Evolutionary conservation across 2,329 filamentous ascomycete species (phyloP).

Genomic region (Exserohilum turcica): DNA sequence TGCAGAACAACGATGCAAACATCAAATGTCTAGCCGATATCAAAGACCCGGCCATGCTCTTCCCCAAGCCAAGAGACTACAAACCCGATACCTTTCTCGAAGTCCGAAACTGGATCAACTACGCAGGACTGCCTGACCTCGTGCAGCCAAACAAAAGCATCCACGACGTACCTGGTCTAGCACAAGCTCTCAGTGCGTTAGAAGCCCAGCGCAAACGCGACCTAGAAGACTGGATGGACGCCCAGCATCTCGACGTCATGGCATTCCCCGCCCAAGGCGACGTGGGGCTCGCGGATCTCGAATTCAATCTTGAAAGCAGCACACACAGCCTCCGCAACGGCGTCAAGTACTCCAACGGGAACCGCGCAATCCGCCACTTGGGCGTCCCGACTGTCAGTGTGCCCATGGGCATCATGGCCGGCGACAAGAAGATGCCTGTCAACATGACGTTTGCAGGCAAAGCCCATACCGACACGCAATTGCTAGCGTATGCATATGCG

Average conservation of each 20-base stretch:
- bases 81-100: conserved; percentile 49
- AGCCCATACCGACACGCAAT: conserved; percentile 53
- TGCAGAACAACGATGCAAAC: conserved; percentile 48
- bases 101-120: conserved; percentile 49
- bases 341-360: conserved; percentile 61
- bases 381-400: conserved; percentile 61
- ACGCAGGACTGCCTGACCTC: conserved; percentile 40
- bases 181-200: conserved; percentile 51
- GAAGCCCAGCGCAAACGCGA: conserved; percentile 57
- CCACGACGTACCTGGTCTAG: conserved; percentile 52
- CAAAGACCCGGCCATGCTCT: conserved; percentile 45
- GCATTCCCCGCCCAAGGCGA: conserved; percentile 60
- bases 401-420: conserved; percentile 57
- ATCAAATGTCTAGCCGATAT: conserved; percentile 49
- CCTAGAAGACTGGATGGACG: conserved; percentile 59
- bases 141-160: conserved; percentile 42
- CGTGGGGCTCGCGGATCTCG: conserved; percentile 56
- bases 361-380: conserved; percentile 59
- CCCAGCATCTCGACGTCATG: conserved; percentile 51
- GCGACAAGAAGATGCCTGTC: conserved; percentile 56
- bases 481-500: conserved; percentile 33
- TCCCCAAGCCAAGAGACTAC: conserved; percentile 46
- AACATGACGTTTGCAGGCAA: conserved; percentile 59
- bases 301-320: conserved; percentile 42
- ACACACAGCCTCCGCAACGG: conserved; percentile 55